Percentiles rank a stretch among this genome's conserved stretches.
Evolutionary conservation across 371 early-diverging fungal genomes (phyloP).

Genomic region (Mucor irregularis): DNA sequence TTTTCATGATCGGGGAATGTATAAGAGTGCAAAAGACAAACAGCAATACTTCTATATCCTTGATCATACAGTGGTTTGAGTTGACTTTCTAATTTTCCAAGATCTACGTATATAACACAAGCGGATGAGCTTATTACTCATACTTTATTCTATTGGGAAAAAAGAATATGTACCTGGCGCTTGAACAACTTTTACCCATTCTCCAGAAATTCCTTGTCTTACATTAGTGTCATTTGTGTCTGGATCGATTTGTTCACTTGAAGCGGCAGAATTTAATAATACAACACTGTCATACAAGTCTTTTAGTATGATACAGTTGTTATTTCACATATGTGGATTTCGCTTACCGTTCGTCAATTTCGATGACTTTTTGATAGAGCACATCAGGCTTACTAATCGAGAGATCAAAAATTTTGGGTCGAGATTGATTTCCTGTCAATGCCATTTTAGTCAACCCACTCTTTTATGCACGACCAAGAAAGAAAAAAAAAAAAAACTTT

Average conservation of each 20-base stretch:
- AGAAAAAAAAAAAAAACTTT: constrained; percentile 4
- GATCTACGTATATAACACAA: constrained; percentile 15
- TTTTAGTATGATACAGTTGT: not conserved
- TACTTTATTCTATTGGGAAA: too few relatives aligned
- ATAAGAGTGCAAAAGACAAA: constrained; percentile 93
- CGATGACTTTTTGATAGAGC: constrained; percentile 84
- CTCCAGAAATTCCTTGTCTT: constrained; percentile 84
- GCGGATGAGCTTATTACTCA: too few relatives aligned
- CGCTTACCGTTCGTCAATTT: constrained; percentile 86
- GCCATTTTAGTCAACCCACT: too few relatives aligned
- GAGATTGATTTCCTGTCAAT: constrained; percentile 83
- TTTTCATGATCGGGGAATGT: constrained; percentile 88
- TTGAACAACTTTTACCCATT: constrained; percentile 74
- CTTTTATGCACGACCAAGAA: not conserved
- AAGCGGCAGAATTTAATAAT: constrained; percentile 72
- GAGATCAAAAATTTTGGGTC: constrained; percentile 94
- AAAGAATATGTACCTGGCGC: constrained; percentile 56
- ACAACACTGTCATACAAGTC: constrained; percentile 53
- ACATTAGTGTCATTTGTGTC: constrained; percentile 21
- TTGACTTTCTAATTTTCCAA: constrained; percentile 50
- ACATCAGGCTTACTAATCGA: constrained; percentile 79
- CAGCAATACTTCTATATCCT: constrained; percentile 85
- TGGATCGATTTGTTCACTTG: constrained; percentile 47
- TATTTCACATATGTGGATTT: too few relatives aligned
- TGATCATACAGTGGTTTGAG: constrained; percentile 62